Percentiles rank a stretch among this genome's conserved stretches.
Conservation (phyloP, 2,329 filamentous ascomycete genomes). For the Cytospora leucostoma region DNA sequence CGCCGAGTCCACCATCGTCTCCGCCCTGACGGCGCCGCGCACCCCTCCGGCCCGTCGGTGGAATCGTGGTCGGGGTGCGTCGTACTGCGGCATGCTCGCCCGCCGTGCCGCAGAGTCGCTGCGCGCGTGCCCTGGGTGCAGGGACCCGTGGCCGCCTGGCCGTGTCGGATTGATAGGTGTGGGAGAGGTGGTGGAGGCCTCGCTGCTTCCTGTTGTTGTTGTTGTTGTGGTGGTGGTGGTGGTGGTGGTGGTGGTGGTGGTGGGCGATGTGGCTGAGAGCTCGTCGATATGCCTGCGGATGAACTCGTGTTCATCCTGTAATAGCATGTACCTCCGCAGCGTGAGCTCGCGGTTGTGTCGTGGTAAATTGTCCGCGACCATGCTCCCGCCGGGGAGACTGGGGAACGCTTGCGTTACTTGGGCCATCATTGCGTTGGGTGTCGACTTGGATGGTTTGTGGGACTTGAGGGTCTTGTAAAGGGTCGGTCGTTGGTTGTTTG, state of each 20-base stretch:
- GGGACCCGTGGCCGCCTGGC: not conserved
- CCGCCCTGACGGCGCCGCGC: constrained; percentile 30
- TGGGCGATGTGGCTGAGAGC: constrained; percentile 43
- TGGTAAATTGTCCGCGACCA: constrained; percentile 23
- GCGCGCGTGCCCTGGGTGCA: constrained; percentile 18
- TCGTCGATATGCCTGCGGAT: constrained; percentile 54
- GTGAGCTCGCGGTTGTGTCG: constrained; percentile 48
- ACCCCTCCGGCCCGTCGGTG: constrained; percentile 37
- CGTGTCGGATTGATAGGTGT: constrained; percentile 17
- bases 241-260: constrained; percentile 20
- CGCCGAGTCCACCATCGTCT: constrained; percentile 49
- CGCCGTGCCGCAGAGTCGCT: constrained; percentile 26
- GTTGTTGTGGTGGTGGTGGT: constrained; percentile 30
- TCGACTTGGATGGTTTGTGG: constrained; percentile 26
- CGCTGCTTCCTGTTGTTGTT: constrained; percentile 53
- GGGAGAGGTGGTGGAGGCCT: constrained; percentile 43
- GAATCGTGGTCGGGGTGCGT: constrained; percentile 31
- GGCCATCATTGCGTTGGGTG: constrained; percentile 25
- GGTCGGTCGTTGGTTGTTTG: constrained; percentile 11
- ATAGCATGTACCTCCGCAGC: constrained; percentile 55
- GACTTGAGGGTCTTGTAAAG: not conserved
- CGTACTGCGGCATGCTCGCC: constrained; percentile 26
- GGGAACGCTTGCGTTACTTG: constrained; percentile 6
- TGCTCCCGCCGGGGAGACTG: not conserved
- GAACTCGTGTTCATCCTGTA: constrained; percentile 57